Evolutionary conservation across 2,329 filamentous ascomycete genomes (phyloP), one percentile per base, ranked within the genome.

Genomic region (Arachnomyces sp.): DNA sequence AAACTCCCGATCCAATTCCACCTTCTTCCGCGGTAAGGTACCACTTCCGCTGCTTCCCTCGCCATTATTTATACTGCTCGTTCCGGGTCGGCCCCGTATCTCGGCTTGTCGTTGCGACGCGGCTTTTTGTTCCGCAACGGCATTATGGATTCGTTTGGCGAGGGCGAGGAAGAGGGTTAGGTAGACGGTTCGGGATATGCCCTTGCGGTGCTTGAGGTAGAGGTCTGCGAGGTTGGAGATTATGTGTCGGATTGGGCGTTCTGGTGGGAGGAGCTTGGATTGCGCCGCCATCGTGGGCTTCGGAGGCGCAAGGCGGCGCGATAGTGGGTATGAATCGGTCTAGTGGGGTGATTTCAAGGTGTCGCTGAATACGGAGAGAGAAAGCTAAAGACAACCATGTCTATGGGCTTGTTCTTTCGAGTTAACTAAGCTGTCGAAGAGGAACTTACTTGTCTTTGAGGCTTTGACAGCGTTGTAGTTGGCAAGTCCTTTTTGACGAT

Each of bases 61-160:
- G 3, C 47, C 49, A 39, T 16, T 35, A 13, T 45, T 36, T 17
- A 60, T 51, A 35, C 56, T 63, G 43, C 56, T 64, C 38, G 61
- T 66, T 55, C 68, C 56, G 58, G 73, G 50, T 61, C 78, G 54
- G 64, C 74, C 55, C 57, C 79, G 62, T 59, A 73, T 55, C 49
- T 79, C 76, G 4, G 78, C 76, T 44, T 84, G 80, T 46, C 82
- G 77, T 38, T 70, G 70, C 1, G 84, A 82, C 2, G 87, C 85
- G 12, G 85, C 84, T 62, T 94, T 94, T 62, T 96, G 92, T 61
- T 95, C 89, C 43, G 84, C 81, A 57, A 96, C 82, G 53, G 90
- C 89, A 75, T 87, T 81, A 53, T 89, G 87, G 40, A 96, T 81
- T 54, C 92, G 87, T 62, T 94, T 89, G 45, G 82, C 72, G 45